Percentiles rank a stretch among this genome's conserved stretches.
These are phyloP conservation scores for Voacanga thouarsii DNA, from an alignment of 257 asterid genomes.

Conservation along the genomic window DNA sequence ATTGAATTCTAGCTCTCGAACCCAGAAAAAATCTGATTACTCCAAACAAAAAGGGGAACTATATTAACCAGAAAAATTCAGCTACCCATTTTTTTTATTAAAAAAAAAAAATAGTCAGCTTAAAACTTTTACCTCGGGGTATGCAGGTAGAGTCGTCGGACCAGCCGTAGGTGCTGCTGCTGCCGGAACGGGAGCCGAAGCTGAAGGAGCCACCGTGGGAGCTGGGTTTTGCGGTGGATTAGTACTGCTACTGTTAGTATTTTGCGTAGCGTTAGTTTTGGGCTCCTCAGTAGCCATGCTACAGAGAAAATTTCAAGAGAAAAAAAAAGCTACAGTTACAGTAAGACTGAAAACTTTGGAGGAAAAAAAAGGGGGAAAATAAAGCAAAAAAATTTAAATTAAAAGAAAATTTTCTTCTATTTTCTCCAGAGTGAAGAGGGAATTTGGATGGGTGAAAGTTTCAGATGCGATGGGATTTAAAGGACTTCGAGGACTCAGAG, in stretches of 20 bases:
- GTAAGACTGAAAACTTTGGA: not conserved
- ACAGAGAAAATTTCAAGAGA: not conserved
- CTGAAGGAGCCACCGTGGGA: conserved; percentile 23
- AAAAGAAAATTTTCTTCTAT: not conserved
- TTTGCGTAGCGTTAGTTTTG: conserved; percentile 17
- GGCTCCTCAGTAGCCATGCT: conserved; percentile 56
- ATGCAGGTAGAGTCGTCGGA: conserved; percentile 42
- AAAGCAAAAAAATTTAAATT: not conserved
- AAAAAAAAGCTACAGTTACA: not conserved
- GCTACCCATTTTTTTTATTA: not conserved
- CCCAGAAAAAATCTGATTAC: no score
- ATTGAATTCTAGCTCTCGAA: not conserved
- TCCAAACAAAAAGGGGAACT: not conserved
- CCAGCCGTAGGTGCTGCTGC: not conserved
- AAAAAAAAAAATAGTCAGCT: not conserved
- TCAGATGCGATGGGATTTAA: conserved; percentile 41
- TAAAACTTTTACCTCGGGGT: conserved; percentile 51
- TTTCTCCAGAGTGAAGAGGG: conserved; percentile 9
- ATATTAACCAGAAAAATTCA: not conserved
- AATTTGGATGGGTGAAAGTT: conserved; percentile 20
- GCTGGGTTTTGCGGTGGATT: conserved; percentile 9
- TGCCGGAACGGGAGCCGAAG: not conserved
- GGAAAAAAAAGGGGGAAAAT: not conserved
- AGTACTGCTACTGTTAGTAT: not conserved
- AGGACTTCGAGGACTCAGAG: conserved; percentile 35